These are phyloP conservation scores for Rutidosis leptorrhynchoides DNA, from an alignment of 129 eudicot genomes.

Conservation along the genomic window DNA sequence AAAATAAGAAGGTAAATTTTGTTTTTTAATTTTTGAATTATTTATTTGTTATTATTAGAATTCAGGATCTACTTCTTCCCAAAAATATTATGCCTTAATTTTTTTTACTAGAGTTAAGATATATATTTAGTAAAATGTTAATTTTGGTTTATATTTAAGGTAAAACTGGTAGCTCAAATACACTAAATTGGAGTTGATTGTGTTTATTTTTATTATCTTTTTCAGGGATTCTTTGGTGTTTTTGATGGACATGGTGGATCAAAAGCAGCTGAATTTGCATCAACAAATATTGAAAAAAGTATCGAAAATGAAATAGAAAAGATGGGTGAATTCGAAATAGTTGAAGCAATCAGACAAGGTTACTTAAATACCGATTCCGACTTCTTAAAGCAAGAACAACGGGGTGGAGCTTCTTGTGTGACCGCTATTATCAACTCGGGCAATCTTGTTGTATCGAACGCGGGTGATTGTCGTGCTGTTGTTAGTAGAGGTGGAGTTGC, in stretches of 20 bases:
- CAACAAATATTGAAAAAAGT: slow-evolving; percentile 53
- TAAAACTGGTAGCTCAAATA: no score
- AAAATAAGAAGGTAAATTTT: slow-evolving; percentile 76
- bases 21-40: no score
- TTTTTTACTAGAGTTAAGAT: no score
- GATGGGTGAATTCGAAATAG: slow-evolving; percentile 37
- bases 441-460: slow-evolving; percentile 71
- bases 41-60: no score
- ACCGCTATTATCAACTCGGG: slow-evolving; percentile 70
- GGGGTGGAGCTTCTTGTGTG: slow-evolving; percentile 82
- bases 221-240: slow-evolving; percentile 85
- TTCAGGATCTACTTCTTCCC: no score
- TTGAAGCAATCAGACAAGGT: slow-evolving; percentile 57
- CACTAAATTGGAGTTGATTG: slow-evolving; percentile 20
- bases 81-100: no score
- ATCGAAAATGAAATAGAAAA: slow-evolving; percentile 47
- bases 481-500: slow-evolving; percentile 64
- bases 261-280: slow-evolving; percentile 83
- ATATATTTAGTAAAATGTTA: no score
- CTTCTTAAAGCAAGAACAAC: slow-evolving; percentile 53
- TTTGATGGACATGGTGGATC: slow-evolving; percentile 98
- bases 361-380: slow-evolving; percentile 65
- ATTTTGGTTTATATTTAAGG: no score
- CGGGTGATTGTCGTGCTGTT: slow-evolving; percentile 93
- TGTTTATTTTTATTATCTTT: slow-evolving; percentile 5